Percentiles rank a stretch among this genome's conserved stretches.
Evolutionary conservation across 2,329 filamentous ascomycete species (phyloP).

Genomic region (Trichoderma pleuroti): DNA sequence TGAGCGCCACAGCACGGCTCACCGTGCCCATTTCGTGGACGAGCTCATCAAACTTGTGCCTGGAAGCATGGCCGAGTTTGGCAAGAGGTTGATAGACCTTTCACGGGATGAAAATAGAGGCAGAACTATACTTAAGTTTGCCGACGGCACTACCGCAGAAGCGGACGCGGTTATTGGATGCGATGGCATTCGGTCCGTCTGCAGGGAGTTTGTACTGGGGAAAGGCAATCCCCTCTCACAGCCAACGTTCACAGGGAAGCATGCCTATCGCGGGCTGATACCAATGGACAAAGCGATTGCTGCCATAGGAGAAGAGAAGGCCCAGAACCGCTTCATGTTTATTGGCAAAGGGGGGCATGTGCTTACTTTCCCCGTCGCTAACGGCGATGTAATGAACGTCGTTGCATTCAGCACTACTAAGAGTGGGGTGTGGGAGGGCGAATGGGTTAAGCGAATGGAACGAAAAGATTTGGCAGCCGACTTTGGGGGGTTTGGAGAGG

Average conservation of each 20-base stretch:
- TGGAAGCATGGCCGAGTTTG: conserved; percentile 11
- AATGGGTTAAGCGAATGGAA: conserved; percentile 11
- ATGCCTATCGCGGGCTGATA: conserved; percentile 9
- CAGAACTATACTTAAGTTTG: conserved; percentile 11
- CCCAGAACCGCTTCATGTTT: conserved; percentile 12
- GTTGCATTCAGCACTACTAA: conserved; percentile 12
- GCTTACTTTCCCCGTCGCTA: conserved; percentile 8
- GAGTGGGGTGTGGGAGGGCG: neutral
- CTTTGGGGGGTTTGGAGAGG: neutral
- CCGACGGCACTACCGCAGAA: conserved; percentile 19
- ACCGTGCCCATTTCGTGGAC: conserved; percentile 21
- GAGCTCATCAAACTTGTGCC: conserved; percentile 20
- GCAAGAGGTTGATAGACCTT: conserved; percentile 15
- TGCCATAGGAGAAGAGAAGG: conserved; percentile 6
- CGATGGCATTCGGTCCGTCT: conserved; percentile 24
- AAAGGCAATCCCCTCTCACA: neutral
- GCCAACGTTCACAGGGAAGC: neutral
- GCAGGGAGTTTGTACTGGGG: neutral
- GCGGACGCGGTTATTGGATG: conserved; percentile 27
- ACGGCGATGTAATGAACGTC: neutral
- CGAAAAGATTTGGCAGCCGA: neutral
- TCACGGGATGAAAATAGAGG: conserved; percentile 1
- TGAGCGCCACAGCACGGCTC: conserved; percentile 12
- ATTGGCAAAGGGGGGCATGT: conserved; percentile 4
- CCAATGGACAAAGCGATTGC: conserved; percentile 9